Evolutionary conservation across 164 flowering plant species (phyloP).

Genomic region (Tetracentron sinense): DNA sequence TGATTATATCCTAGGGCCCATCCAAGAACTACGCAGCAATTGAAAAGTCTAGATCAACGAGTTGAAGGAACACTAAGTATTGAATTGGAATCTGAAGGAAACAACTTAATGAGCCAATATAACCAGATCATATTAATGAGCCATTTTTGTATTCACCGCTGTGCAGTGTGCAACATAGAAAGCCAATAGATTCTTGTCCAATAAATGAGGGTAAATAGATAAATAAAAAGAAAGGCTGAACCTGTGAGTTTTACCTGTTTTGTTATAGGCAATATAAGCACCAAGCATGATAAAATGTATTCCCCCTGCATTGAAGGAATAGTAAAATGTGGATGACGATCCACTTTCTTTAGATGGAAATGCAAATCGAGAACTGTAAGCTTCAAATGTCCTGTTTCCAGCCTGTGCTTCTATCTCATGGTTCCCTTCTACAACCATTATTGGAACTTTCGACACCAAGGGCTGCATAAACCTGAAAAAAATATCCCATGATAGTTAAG

Average conservation of each 20-base stretch:
- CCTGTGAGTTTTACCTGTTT: conserved; percentile 38
- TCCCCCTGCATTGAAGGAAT: conserved; percentile 95
- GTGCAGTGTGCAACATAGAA: background rate
- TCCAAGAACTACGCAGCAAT: background rate
- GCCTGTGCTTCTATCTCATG: conserved; percentile 86
- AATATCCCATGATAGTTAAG: background rate
- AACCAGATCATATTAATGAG: too few species aligned
- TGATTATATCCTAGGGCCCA: background rate
- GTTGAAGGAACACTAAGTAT: background rate
- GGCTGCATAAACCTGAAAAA: conserved; percentile 79
- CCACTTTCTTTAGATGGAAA: conserved; percentile 79
- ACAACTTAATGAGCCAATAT: too few species aligned
- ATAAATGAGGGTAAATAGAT: background rate
- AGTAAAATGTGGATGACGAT: conserved; percentile 75
- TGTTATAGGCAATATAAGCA: conserved; percentile 60
- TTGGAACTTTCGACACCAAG: conserved; percentile 77
- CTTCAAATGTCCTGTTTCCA: conserved; percentile 53
- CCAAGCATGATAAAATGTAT: conserved; percentile 92
- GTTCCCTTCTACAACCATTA: conserved; percentile 93
- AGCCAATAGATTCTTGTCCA: background rate
- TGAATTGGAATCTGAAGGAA: too few species aligned
- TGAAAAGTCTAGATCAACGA: background rate
- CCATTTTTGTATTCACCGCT: too few species aligned
- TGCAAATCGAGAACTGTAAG: conserved; percentile 87
- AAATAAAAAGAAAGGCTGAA: too few species aligned